Evolutionary conservation across 495 filamentous ascomycete genomes (phyloP), one percentile per base, ranked within the genome.

Genomic region (Glutinoglossum americanum): DNA sequence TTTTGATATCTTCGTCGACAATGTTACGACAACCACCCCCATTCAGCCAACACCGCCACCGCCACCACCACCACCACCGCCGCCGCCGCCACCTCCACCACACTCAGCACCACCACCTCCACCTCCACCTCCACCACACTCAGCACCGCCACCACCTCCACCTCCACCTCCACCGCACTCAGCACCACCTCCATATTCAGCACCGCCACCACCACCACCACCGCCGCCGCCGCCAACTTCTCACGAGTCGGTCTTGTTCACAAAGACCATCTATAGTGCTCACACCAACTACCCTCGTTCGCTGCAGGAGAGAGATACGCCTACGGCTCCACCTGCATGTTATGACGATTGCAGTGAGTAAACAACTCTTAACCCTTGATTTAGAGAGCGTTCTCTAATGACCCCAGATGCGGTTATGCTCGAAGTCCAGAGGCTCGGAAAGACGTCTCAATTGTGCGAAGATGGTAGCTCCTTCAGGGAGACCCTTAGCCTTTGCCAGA

Each of bases 1-100:
- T 51, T 75, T 80, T 59, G 72, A 70, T 33, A 81, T 87, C 37
- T 85, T 85, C 61, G 70, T 65, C 44, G 33, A 45, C n/a, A 54
- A 60, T 32, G 26, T 48, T 11, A 35, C 57, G 8, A 26, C 57
- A 3, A 54, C 57, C 0, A 54, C 51, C 6, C 17, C 15, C 10
- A 7, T 30, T 8, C 28, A 11, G 23, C 27, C 56, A n/a, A 58
- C 54, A 35, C 33, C 37, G 54, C 8, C 54, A 32, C 37, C 54
- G 9, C 6, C 23, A 1, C 17, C 15, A 17, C 15, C 32, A 17
- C 15, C 32, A 17, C 1, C 51, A n/a, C 15, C 19, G n/a, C 15
- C 32, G 21, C 15, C 10, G 13, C 5, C 15, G 15, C 32, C 10
- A 1, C 26, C 26, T 1, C 41, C 25, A 37, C 9, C 13, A 47